Conservation (phyloP, 257 asterid species). For the Penstemon eatonii region DNA sequence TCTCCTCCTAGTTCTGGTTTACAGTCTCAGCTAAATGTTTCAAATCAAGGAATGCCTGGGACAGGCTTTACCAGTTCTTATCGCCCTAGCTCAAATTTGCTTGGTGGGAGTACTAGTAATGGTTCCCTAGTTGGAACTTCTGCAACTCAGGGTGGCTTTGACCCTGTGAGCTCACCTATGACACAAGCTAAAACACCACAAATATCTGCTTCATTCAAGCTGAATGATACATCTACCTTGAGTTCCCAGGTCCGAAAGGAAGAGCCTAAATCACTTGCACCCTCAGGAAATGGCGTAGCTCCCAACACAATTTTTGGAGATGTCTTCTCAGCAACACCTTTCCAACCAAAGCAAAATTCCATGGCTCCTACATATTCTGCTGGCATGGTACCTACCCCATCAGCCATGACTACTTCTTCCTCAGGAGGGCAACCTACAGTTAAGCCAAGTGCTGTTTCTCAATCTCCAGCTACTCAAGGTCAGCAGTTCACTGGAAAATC, state of each 20-base stretch:
- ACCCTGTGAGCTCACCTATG: conserved; percentile 37
- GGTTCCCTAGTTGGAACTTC: conserved; percentile 48
- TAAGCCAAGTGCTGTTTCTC: conserved; percentile 45
- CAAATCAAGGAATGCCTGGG: conserved; percentile 55
- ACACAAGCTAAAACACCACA: conserved; percentile 49
- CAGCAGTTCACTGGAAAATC: conserved; percentile 51
- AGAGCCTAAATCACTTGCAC: conserved; percentile 44
- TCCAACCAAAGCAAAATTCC: conserved; percentile 49
- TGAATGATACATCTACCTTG: no score
- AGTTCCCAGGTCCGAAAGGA: conserved; percentile 29
- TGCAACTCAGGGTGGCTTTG: conserved; percentile 48
- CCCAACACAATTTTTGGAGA: conserved; percentile 34
- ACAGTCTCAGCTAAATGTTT: conserved; percentile 53
- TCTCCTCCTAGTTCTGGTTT: conserved; percentile 52
- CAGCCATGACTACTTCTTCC: conserved; percentile 42
- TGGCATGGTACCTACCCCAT: conserved; percentile 42
- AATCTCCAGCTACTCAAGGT: conserved; percentile 44
- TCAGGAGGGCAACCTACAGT: conserved; percentile 46
- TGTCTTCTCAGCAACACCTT: conserved; percentile 45
- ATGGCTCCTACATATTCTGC: conserved; percentile 36
- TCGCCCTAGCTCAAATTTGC: conserved; percentile 42
- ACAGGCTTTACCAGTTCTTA: conserved; percentile 42
- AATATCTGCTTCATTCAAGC: conserved; percentile 47
- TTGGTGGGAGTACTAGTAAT: conserved; percentile 43
- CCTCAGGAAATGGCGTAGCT: conserved; percentile 63